Base-by-base conservation (phyloP, 2,329 filamentous ascomycete species). In the Talaromyces sp. region DNA sequence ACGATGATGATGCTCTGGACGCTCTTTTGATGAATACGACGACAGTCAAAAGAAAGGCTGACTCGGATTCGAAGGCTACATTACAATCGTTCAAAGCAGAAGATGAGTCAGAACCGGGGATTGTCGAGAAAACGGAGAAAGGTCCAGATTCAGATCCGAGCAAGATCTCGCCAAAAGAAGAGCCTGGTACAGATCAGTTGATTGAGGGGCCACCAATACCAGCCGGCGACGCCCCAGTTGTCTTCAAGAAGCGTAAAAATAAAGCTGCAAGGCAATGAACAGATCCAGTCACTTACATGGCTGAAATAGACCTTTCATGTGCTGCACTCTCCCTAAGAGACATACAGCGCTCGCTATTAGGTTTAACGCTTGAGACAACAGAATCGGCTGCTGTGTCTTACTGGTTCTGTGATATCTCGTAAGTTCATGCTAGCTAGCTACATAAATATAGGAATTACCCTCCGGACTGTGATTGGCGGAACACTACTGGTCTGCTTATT, bases 181-280 rank as follows among this genome's bases (percentile, higher is more conserved):
- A 73, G 18, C 39, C 65, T 5, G 56, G 52, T 31, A 58, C 62
- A 44, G 64, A 37, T 33, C 44, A 59, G 5, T 31, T 40, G 23
- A 44, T 57, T n/a, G 40, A 68, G 25, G 56, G 54, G 23, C 48
- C 62, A 1, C 48, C 61, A 1, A 42, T 21, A 6, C 59, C 63
- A 12, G 66, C 67, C 63, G 64, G 65, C 0, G 67, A 67, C 33
- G 57, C 44, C 4, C 68, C 72, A 58, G 72, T 80, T 44, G 67
- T 81, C 23, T 82, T 82, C 72, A 82, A 81, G 67, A 81, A 81
- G 66, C 79, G 80, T 66, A 81, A 80, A 66, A 73, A 77, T 2
- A 82, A 81, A 68, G 68, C 72, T 57, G 73, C 74, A 67, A 77
- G 73, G 67, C 75, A 75, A 70, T 78, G 69, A 65, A n/a, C n/a